These are phyloP conservation scores for Aspergillus udagawae DNA, from an alignment of 2,329 filamentous ascomycete species.

Conservation along the genomic window DNA sequence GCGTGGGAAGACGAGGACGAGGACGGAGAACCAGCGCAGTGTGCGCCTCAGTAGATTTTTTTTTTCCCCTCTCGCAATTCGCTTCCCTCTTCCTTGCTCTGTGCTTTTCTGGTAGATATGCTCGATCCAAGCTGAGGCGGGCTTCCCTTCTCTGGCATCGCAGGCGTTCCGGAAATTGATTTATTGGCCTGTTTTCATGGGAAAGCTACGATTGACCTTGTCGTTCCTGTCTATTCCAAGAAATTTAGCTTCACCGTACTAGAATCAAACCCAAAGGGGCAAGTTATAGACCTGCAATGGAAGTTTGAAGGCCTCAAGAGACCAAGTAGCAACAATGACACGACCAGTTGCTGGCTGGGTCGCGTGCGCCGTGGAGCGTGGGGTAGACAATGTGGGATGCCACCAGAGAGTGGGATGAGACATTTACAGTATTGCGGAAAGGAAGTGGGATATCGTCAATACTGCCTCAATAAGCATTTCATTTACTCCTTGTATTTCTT, in stretches of 20 bases:
- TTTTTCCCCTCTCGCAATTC: too few species aligned
- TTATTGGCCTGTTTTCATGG: neutral
- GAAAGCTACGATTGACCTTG: neutral
- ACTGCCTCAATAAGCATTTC: too few species aligned
- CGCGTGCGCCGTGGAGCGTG: neutral
- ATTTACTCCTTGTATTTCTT: neutral
- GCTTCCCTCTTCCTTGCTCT: constrained; percentile 3
- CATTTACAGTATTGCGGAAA: neutral
- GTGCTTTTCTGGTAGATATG: constrained; percentile 14
- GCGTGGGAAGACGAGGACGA: constrained; percentile 50
- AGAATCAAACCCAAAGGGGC: neutral
- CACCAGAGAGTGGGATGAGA: neutral
- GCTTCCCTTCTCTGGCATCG: constrained; percentile 22
- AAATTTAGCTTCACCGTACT: neutral
- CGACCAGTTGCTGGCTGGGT: neutral
- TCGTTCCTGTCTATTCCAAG: neutral
- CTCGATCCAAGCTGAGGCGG: constrained; percentile 10
- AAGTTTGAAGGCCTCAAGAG: neutral
- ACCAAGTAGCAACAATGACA: neutral
- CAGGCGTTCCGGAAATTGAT: constrained; percentile 22
- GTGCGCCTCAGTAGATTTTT: constrained; percentile 44
- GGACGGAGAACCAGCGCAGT: constrained; percentile 44
- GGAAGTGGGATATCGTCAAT: neutral
- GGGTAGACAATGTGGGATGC: constrained; percentile 3
- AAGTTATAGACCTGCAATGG: neutral